Evolutionary conservation across 768 basidiomycete genomes (phyloP).

Genomic region (Mycena olivaceomarginata): DNA sequence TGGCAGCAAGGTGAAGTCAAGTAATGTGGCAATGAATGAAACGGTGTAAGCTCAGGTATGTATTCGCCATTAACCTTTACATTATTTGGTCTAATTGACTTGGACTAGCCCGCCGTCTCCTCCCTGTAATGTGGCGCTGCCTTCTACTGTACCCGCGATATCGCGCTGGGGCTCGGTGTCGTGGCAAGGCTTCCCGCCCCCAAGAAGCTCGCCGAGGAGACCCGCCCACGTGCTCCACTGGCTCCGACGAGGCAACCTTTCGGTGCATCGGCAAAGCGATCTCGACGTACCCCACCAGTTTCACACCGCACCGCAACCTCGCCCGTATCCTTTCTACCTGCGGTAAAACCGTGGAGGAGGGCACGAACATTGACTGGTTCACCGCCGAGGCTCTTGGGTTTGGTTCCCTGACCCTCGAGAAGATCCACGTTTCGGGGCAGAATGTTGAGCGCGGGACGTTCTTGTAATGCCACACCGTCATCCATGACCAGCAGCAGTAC

Average conservation of each 20-base stretch:
- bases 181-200: constrained; percentile 99
- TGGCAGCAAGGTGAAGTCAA: too few relatives aligned
- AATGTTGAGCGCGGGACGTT: constrained; percentile 99
- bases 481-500: constrained; percentile 97
- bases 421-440: constrained; percentile 97
- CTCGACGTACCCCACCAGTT: constrained; percentile 89
- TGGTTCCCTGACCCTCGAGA: constrained; percentile 95
- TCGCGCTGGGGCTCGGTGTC: constrained; percentile 91
- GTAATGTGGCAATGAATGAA: too few relatives aligned
- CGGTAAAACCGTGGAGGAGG: constrained; percentile 94
- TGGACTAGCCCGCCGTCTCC: too few relatives aligned
- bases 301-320: constrained; percentile 94
- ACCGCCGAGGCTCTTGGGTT: constrained; percentile 99
- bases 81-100: too few relatives aligned
- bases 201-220: constrained; percentile 93
- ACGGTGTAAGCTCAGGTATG: too few relatives aligned
- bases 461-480: constrained; percentile 97
- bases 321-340: constrained; percentile 92
- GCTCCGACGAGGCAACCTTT: constrained; percentile 84
- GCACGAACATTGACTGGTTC: constrained; percentile 96
- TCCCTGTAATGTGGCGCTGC: too few relatives aligned
- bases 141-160: too few relatives aligned
- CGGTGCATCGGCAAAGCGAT: constrained; percentile 91
- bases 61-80: too few relatives aligned
- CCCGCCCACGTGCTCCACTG: constrained; percentile 93